Percentiles rank a stretch among this genome's conserved stretches.
Conservation (phyloP, 176 grass and related monocot genomes). For the Cenchrus americanus region DNA sequence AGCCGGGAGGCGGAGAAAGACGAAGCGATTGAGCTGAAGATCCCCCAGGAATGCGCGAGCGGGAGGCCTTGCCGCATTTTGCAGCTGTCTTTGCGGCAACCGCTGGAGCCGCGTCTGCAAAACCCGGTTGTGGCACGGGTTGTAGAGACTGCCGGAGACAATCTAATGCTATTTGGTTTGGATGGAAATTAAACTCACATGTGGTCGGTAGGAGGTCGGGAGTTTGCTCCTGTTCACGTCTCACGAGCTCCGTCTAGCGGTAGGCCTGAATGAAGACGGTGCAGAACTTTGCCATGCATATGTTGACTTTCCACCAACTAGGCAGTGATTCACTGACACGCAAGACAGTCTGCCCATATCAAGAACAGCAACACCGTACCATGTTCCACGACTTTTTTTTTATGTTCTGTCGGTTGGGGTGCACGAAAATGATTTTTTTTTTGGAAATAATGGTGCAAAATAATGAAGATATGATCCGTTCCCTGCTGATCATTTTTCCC, state of each 20-base stretch:
- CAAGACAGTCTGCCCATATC: not conserved
- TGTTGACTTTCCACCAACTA: slow-evolving; percentile 1
- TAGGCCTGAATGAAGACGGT: not conserved
- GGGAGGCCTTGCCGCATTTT: no score
- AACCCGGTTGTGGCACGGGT: no score
- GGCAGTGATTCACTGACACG: slow-evolving; percentile 13
- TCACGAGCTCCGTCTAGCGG: not conserved
- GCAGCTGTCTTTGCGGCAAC: no score
- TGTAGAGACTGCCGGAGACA: no score
- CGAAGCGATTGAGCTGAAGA: no score
- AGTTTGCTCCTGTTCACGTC: not conserved
- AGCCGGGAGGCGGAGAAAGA: no score
- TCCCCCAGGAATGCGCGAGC: no score
- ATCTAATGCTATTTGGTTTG: not conserved
- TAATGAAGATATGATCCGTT: not conserved
- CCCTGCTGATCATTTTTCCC: not conserved
- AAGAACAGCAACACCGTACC: not conserved
- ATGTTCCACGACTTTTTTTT: not conserved
- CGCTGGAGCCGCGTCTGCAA: no score
- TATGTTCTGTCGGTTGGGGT: not conserved
- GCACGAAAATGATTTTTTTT: not conserved
- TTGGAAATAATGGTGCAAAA: no score
- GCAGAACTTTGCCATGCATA: no score
- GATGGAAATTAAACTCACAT: not conserved
- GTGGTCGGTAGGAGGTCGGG: slow-evolving; percentile 9